Base-by-base conservation (phyloP, 805 yeast genomes). In the Barnettozyma vustinii region DNA sequence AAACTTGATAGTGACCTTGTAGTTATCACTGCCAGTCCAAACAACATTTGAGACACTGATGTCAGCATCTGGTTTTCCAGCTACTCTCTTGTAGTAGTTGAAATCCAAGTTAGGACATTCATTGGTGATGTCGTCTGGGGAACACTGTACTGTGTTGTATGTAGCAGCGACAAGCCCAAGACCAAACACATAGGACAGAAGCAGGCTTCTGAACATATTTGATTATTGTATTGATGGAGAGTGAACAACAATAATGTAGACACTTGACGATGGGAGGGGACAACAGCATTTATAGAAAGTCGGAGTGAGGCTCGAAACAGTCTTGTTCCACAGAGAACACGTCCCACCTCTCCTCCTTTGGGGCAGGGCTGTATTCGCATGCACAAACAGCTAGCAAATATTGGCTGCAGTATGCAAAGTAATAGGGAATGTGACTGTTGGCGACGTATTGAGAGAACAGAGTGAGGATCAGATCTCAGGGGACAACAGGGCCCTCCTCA, bases 1-100 rank as follows among this genome's bases (percentile, higher is more conserved):
- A 13, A 39, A 39, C 26, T 39, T 20, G 30, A 52, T 37, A 16
- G 40, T 45, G 19, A 47, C 50, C n/a, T 44, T 26, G 32, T 49
- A 52, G 2, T 40, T 12, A 18, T 49, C 41, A 23, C 25, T 49
- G 2, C 30, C 16, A 19, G 44, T 13, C 25, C 27, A 37, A 3
- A 2, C 19, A 13, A 51, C 56, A 15, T 26, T 33, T 7, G 49
- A 21, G 8, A 53, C 42, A 19, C 32, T 10, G 21, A 46, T 46
- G 7, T 25, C 21, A 12, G 42, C 49, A 5, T 23, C 30, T 9
- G 30, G 30, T 9, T 26, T 26, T 26, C 30, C 30, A 26, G 30
- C 4, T 8, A 3, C 3, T 10, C 7, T 26, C 13, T 3, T 26
- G 30, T 9, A 26, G 30, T 26, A 26, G 30, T 10, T 10, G 30